Evolutionary conservation across 371 early-diverging fungal species (phyloP), one percentile per base, ranked within the genome.

Genomic region (Syncephalastrum contaminatum): DNA sequence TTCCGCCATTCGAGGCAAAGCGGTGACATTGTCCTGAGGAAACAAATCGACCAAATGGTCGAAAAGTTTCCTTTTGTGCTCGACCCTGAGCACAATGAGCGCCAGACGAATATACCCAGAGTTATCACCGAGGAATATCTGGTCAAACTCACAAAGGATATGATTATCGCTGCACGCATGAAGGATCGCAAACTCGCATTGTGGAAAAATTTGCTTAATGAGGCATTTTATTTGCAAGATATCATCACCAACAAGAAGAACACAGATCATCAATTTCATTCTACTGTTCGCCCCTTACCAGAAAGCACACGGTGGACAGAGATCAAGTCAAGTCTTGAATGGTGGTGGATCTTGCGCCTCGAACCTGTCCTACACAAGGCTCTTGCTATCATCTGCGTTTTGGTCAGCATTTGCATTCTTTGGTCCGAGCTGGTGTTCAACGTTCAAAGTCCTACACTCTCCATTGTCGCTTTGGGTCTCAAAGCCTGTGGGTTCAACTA

Each of bases 371-470:
- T 80, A 2, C 77, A 81, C 52, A 87, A 87, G 18, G 54, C 65
- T 1, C 47, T 88, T 15, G 76, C 91, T 0, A 62, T 88, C 4
- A 20, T 87, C 0, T 88, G 81, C 51, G 82, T 82, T 0, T 8
- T 81, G 8, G 56, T 90, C 22, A 90, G 94, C 22, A 56, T 84
- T 0, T 75, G 85, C 42, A 79, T 97, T 15, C 75, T 97, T 16
- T 96, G 96, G 95, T 94, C 94, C 5, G 97, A 97, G 65, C 72
- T 93, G 43, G 93, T 93, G 0, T 93, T 95, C 63, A 86, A 86
- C 50, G 66, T 88, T 18, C 46, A 67, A 54, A 64, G 65, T 19
- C 85, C 87, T 15, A 70, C 80, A 5, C 49, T 86, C n/a, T 83
- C 84, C 8, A 77, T 88, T 48, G 77, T 84, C 43, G 81, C 73